Evolutionary conservation across 345 rosid species (phyloP).

Genomic region (Isatis tinctoria): DNA sequence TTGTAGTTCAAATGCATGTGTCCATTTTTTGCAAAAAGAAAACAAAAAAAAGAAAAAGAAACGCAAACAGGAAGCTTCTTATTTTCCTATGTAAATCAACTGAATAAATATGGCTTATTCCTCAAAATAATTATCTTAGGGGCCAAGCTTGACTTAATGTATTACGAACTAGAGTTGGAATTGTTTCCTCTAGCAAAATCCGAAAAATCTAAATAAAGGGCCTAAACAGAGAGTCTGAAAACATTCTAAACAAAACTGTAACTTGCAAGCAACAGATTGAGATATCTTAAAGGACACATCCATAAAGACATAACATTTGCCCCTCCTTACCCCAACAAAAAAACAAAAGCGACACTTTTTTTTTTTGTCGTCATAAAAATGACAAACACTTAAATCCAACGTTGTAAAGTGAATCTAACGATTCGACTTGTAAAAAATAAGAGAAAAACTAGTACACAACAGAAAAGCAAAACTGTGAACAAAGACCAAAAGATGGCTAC

Average conservation of each 20-base stretch:
- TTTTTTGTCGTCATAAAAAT: constrained; percentile 13
- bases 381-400: constrained; percentile 13
- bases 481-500: constrained; percentile 7
- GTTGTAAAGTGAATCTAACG: constrained; percentile 25
- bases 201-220: neutral
- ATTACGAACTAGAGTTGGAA: neutral
- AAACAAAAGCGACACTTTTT: constrained; percentile 18
- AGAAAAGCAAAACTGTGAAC: constrained; percentile 7
- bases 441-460: neutral
- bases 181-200: neutral
- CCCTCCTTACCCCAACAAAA: constrained; percentile 24
- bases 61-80: too few species aligned
- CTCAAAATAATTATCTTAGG: too few species aligned
- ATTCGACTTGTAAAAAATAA: neutral
- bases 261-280: constrained; percentile 27
- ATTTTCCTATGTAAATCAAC: too few species aligned
- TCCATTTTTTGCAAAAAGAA: too few species aligned
- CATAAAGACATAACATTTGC: constrained; percentile 26
- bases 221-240: constrained; percentile 5
- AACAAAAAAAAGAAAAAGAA: too few species aligned
- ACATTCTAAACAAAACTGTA: constrained; percentile 9
- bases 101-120: too few species aligned
- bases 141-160: too few species aligned
- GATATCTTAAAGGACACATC: constrained; percentile 30
- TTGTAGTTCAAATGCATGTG: too few species aligned